Conservation (phyloP, 371 early-diverging fungal species). For the Fennellomyces sp. region DNA sequence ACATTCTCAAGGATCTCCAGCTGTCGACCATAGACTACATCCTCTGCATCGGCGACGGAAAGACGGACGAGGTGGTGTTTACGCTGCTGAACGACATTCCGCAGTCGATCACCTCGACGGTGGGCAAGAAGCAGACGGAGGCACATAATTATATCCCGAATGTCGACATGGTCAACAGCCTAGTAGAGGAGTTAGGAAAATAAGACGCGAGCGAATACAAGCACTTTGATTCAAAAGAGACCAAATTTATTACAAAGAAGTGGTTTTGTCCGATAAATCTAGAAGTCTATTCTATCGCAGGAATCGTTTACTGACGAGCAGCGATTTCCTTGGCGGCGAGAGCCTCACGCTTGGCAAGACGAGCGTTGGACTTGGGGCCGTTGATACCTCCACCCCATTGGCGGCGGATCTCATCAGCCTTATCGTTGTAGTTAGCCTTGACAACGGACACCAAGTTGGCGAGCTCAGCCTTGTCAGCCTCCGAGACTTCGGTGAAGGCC, state of each 20-base stretch:
- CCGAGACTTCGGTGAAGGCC: slow-evolving; percentile 93
- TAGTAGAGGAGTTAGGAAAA: slow-evolving; percentile 55
- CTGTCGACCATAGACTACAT: slow-evolving; percentile 65
- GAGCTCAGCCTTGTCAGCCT: slow-evolving; percentile 95
- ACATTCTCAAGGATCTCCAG: slow-evolving; percentile 83
- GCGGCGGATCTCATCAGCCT: slow-evolving; percentile 89
- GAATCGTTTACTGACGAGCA: slow-evolving; percentile 45
- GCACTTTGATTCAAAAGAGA: not conserved
- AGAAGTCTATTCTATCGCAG: not conserved
- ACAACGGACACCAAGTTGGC: slow-evolving; percentile 87
- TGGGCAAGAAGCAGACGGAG: slow-evolving; percentile 96
- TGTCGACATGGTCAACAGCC: slow-evolving; percentile 63
- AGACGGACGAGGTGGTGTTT: slow-evolving; percentile 93
- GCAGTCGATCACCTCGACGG: slow-evolving; percentile 81
- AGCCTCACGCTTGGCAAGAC: slow-evolving; percentile 79
- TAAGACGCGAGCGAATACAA: no score
- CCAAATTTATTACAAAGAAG: slow-evolving; percentile 4
- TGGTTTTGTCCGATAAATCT: not conserved
- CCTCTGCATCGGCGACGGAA: slow-evolving; percentile 91
- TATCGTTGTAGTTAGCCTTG: slow-evolving; percentile 94
- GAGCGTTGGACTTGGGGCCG: slow-evolving; percentile 91
- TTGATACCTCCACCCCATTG: slow-evolving; percentile 98
- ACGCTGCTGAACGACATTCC: slow-evolving; percentile 69
- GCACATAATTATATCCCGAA: slow-evolving; percentile 85
- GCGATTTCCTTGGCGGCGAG: slow-evolving; percentile 69